phyloP scores from a whole-genome alignment of 257 asterid species.

The Solanum tarapatanum region DNA sequence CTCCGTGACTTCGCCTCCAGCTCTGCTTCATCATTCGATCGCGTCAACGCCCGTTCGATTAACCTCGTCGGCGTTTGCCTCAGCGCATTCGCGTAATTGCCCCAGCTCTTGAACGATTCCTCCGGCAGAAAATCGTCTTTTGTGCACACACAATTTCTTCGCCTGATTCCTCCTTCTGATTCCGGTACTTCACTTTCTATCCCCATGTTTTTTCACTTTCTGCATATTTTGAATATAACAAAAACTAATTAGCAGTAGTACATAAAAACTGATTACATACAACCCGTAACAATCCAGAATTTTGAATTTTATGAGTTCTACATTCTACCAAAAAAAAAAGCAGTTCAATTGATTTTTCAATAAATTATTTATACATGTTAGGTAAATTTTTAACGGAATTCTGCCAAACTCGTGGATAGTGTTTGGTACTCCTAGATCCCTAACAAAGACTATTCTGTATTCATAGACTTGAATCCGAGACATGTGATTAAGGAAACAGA shows the following conservation, averaged over 20 bases:
- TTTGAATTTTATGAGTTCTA: neutral
- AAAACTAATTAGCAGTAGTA: neutral
- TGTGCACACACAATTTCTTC: constrained; percentile 40
- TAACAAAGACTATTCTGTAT: neutral
- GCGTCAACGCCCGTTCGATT: constrained; percentile 38
- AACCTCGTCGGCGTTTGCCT: constrained; percentile 46
- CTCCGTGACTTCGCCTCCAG: constrained; percentile 45
- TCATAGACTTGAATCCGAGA: neutral
- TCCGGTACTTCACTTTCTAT: constrained; percentile 5
- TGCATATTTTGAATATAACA: neutral
- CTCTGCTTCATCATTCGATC: constrained; percentile 49
- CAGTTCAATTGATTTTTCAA: neutral
- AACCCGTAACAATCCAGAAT: neutral
- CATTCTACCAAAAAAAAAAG: neutral
- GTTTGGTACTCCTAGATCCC: neutral
- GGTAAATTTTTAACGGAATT: neutral
- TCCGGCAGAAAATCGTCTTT: constrained; percentile 78
- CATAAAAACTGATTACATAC: neutral
- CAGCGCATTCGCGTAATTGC: constrained; percentile 44
- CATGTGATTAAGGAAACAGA: neutral
- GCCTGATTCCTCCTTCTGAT: constrained; percentile 13
- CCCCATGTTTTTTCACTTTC: constrained; percentile 13
- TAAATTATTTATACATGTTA: neutral
- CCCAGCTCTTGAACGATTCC: constrained; percentile 61
- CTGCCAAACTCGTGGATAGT: neutral